Conservation (phyloP, 371 early-diverging fungal genomes). For the Mucor plumbeus region DNA sequence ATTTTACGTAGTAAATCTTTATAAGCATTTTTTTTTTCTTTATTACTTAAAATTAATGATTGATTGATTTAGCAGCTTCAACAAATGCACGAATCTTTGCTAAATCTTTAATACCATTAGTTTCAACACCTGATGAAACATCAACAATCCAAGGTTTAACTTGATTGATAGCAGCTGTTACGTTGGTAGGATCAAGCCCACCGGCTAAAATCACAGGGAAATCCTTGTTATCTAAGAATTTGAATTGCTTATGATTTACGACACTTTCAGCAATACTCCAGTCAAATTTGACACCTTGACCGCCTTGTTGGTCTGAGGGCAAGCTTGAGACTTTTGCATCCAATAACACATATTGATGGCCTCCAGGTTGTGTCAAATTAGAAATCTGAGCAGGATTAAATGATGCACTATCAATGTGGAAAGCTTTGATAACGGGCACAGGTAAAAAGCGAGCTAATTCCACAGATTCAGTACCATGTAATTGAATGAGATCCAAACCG, state of each 20-base stretch:
- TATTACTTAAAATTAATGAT: slow-evolving; percentile 6
- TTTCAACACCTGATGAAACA: slow-evolving; percentile 92
- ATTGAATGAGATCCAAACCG: slow-evolving; percentile 89
- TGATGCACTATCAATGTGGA: slow-evolving; percentile 73
- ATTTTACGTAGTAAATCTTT: too few species aligned
- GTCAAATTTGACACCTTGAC: slow-evolving; percentile 75
- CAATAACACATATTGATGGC: slow-evolving; percentile 70
- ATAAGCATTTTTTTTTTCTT: too few species aligned
- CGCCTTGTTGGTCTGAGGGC: slow-evolving; percentile 67
- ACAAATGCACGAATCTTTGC: slow-evolving; percentile 73
- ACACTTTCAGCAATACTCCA: slow-evolving; percentile 78
- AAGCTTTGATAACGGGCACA: slow-evolving; percentile 88
- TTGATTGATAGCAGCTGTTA: slow-evolving; percentile 67
- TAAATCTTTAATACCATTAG: slow-evolving; percentile 72
- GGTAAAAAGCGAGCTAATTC: slow-evolving; percentile 71
- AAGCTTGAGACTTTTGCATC: slow-evolving; percentile 68
- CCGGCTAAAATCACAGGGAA: slow-evolving; percentile 88
- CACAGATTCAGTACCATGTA: slow-evolving; percentile 86
- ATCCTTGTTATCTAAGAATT: slow-evolving; percentile 28
- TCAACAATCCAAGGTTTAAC: slow-evolving; percentile 90
- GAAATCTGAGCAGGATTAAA: slow-evolving; percentile 45
- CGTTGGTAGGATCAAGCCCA: slow-evolving; percentile 88
- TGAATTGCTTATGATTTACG: slow-evolving; percentile 42
- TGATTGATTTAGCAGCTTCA: slow-evolving; percentile 50
- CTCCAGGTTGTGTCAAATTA: slow-evolving; percentile 56